Conservation (phyloP, 2,329 filamentous ascomycete genomes). For the Penicillium concentricum region DNA sequence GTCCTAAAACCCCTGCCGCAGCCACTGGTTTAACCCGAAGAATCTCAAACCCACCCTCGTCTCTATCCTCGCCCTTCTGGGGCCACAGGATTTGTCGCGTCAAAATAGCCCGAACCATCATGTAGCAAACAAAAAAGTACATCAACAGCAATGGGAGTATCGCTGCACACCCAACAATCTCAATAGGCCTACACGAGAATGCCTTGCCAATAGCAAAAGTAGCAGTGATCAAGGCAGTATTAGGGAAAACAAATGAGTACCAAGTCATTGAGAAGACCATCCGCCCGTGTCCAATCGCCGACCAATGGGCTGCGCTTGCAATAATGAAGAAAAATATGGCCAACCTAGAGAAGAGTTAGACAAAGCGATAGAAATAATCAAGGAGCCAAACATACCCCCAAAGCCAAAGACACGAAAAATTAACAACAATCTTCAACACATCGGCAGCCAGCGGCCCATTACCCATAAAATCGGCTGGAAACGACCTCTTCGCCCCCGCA, state of each 20-base stretch:
- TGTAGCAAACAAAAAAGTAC: slow-evolving; percentile 66
- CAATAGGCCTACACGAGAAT: slow-evolving; percentile 59
- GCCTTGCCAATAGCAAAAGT: slow-evolving; percentile 69
- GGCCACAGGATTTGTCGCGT: slow-evolving; percentile 73
- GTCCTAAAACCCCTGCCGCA: slow-evolving; percentile 2
- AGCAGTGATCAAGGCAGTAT: slow-evolving; percentile 70
- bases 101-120: slow-evolving; percentile 69
- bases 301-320: slow-evolving; percentile 72
- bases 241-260: slow-evolving; percentile 81
- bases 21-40: slow-evolving; percentile 30
- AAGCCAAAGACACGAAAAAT: slow-evolving; percentile 72
- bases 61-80: slow-evolving; percentile 64
- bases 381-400: slow-evolving; percentile 57
- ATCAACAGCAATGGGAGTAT: slow-evolving; percentile 63
- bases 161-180: slow-evolving; percentile 67
- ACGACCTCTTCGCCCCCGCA: slow-evolving; percentile 47
- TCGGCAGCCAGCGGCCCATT: slow-evolving; percentile 55
- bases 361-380: neutral
- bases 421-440: slow-evolving; percentile 55
- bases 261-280: slow-evolving; percentile 82
- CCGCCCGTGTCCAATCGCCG: slow-evolving; percentile 58
- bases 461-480: slow-evolving; percentile 57
- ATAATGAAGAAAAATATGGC: slow-evolving; percentile 83
- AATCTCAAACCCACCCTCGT: slow-evolving; percentile 59
- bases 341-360: slow-evolving; percentile 47